Evolutionary conservation across 139 green algal genomes (phyloP), one percentile per base, ranked within the genome.

Genomic region (Chlamydomonas incerta): DNA sequence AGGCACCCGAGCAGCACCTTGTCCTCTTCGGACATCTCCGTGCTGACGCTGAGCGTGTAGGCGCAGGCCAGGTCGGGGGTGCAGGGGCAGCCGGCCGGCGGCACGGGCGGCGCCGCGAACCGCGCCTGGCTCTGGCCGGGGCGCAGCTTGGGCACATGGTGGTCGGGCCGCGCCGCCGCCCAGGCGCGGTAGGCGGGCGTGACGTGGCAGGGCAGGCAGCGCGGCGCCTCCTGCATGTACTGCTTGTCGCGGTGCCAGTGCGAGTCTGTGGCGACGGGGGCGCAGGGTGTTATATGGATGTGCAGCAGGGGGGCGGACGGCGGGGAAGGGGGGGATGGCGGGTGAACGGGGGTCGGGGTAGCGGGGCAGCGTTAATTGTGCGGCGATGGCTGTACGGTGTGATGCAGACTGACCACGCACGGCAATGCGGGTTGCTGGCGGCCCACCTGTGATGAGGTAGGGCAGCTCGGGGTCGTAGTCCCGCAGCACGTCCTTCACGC

Each of bases 391-490:
- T n/a, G n/a, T n/a, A n/a, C n/a, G n/a, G n/a, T n/a, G n/a, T n/a
- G n/a, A n/a, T n/a, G n/a, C n/a, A n/a, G n/a, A n/a, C n/a, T n/a
- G n/a, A n/a, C n/a, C n/a, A n/a, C n/a, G n/a, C n/a, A n/a, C n/a
- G n/a, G n/a, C n/a, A n/a, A n/a, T n/a, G n/a, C n/a, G n/a, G n/a
- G n/a, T n/a, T 50, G 6, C 41, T 50, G 41, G 41, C 5, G 6
- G 8, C 55, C 0, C 31, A 74, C 76, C 76, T 46, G 76, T 55
- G 26, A 83, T n/a, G 29, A 83, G 1, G 76, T 83, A 83, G 41
- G 76, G 76, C 62, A 83, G 62, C 28, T 83, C 47, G 28, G 41
- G 76, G 63, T 83, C 76, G 60, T 83, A 83, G 23, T 83, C 63
- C 29, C 41, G 41, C 46, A 83, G 31, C 41, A 83, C 41, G 3